Percentiles rank a stretch among this genome's conserved stretches.
Evolutionary conservation across 192 early-diverging fungal species (phyloP).

Genomic region (Linnemannia zychae): DNA sequence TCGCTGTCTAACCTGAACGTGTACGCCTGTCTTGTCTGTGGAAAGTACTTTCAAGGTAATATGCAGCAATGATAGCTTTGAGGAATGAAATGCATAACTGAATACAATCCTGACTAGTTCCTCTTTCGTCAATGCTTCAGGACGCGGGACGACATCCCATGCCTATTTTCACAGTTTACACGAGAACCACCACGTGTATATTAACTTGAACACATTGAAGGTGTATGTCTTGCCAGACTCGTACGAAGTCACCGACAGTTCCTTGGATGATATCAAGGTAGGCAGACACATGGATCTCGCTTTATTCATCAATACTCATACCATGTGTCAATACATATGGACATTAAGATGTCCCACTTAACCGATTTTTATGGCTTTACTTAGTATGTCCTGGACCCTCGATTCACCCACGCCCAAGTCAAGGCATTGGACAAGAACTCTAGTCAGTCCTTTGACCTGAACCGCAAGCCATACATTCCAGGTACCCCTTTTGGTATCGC

Average conservation of each 20-base stretch:
- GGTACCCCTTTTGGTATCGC: constrained; percentile 57
- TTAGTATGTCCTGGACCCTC: constrained; percentile 88
- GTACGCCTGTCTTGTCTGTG: constrained; percentile 96
- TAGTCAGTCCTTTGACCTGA: constrained; percentile 81
- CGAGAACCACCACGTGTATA: constrained; percentile 96
- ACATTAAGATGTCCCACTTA: too few relatives aligned
- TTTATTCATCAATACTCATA: neutral
- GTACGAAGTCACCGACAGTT: constrained; percentile 89
- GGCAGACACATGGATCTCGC: neutral
- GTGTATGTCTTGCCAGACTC: constrained; percentile 94
- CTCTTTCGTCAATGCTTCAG: constrained; percentile 38
- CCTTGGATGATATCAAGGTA: constrained; percentile 94
- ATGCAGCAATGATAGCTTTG: constrained; percentile 2
- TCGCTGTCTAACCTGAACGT: constrained; percentile 94
- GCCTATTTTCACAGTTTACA: constrained; percentile 97
- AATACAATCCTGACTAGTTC: neutral
- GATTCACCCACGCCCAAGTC: constrained; percentile 79
- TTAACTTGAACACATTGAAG: constrained; percentile 88
- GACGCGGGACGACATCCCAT: constrained; percentile 90
- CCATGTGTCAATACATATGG: neutral
- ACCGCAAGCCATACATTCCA: constrained; percentile 86
- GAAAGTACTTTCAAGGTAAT: constrained; percentile 92
- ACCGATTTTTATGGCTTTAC: too few relatives aligned
- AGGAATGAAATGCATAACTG: neutral
- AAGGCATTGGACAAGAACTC: constrained; percentile 71